Percentiles rank a stretch among this genome's conserved stretches.
Conservation (phyloP, 2,329 filamentous ascomycete genomes). For the Endothia cerciana region DNA sequence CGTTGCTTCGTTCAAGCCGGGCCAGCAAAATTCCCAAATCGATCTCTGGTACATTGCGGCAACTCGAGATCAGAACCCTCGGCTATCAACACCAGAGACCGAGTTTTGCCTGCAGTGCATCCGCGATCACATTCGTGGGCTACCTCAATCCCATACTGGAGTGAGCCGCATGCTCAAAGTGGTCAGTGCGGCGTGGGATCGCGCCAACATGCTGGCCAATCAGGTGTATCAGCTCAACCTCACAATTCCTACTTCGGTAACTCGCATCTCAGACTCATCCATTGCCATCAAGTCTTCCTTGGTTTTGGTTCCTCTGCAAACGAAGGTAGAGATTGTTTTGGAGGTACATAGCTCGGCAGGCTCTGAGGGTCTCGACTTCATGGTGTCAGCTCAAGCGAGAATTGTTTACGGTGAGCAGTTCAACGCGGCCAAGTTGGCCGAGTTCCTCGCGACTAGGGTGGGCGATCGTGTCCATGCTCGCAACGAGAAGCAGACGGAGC, state of each 20-base stretch:
- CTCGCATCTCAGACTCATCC: constrained; percentile 66
- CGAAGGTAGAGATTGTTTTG: constrained; percentile 68
- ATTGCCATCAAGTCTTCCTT: constrained; percentile 65
- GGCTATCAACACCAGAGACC: constrained; percentile 65
- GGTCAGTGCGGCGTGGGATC: constrained; percentile 69
- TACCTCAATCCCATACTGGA: constrained; percentile 61
- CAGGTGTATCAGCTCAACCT: constrained; percentile 65
- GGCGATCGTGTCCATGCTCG: constrained; percentile 40
- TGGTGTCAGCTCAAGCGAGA: constrained; percentile 56
- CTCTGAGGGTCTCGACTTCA: constrained; percentile 57
- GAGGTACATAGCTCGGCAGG: constrained; percentile 53
- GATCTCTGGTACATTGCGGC: constrained; percentile 73
- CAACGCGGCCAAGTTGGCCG: constrained; percentile 74
- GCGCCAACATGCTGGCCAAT: constrained; percentile 60
- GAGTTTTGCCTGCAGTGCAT: constrained; percentile 78
- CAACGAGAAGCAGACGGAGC: constrained; percentile 41
- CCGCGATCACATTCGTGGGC: constrained; percentile 65
- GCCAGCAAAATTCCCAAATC: constrained; percentile 57
- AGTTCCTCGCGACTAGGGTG: constrained; percentile 66
- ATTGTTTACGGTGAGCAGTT: constrained; percentile 81
- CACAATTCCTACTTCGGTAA: constrained; percentile 67
- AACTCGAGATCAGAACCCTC: constrained; percentile 54
- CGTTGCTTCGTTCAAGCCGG: constrained; percentile 59
- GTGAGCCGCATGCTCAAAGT: constrained; percentile 61
- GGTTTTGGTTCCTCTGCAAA: constrained; percentile 66